Base-by-base conservation (phyloP, 1,139 yeast genomes). In the Pichia sp. region DNA sequence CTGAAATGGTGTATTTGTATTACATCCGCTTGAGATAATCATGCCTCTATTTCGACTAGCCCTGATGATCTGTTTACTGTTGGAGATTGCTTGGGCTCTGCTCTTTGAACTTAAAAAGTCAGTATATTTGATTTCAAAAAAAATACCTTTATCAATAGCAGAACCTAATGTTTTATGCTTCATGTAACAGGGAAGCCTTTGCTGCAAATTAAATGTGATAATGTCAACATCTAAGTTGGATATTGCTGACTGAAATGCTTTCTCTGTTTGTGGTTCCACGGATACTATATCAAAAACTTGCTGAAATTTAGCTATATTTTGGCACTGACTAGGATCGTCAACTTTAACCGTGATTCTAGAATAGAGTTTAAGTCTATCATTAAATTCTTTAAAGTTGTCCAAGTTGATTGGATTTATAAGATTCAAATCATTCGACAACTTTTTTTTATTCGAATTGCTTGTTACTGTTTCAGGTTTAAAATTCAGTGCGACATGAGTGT, bases 91-190 rank as follows among this genome's bases (percentile, higher is more conserved):
- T 44, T 55, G 60, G 54, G 47, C 65, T 41, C 59, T 55, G 10
- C 42, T 46, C 22, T 48, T 40, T 32, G 41, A 62, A 6, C 72
- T 68, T 21, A 75, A 62, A 26, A 80, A 64, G 35, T 76, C 67
- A 14, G 76, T 66, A 59, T 91, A 91, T 42, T 78, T 71, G 12
- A 91, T 71, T 59, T 91, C 98, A 51, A 91, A 74, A 51, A 78
- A 78, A 36, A 88, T 73, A 1, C 98, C 98, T 44, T 83, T 74
- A 17, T 81, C 82, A 15, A 84, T 71, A 1, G 94, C 96, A 36
- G 86, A 77, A 32, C 96, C 84, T 9, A 88, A 71, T 1, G 86
- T 78, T 54, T 88, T 85, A 63, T 86, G 96, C 50, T 84, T 82
- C 50, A 91, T 66, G 59, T 77, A 84, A 52, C 78, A 81, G 0